Evolutionary conservation across 768 basidiomycete genomes (phyloP).

Genomic region (Cystofilobasidium capitatum): DNA sequence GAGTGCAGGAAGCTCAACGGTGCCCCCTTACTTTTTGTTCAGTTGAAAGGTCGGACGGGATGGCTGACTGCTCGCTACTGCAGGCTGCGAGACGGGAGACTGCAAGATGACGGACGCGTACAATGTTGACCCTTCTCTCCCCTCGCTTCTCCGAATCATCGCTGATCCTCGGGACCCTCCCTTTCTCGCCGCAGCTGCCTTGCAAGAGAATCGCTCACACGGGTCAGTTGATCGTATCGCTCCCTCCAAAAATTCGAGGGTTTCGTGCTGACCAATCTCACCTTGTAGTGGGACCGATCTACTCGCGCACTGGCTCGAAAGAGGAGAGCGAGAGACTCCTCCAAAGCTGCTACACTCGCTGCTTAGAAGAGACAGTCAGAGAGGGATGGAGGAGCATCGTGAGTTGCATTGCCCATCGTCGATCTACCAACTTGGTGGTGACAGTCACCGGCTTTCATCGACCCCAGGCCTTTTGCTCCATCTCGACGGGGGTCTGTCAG

Average conservation of each 20-base stretch:
- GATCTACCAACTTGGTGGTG: no score
- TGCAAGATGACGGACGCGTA: conserved; percentile 40
- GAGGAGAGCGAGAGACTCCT: conserved; percentile 31
- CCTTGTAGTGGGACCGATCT: conserved; percentile 41
- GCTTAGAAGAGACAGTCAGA: conserved; percentile 31
- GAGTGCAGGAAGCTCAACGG: conserved; percentile 38
- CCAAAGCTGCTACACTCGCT: conserved; percentile 36
- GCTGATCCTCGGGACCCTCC: neutral
- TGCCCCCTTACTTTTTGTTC: no score
- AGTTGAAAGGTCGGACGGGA: no score
- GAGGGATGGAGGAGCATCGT: conserved; percentile 30
- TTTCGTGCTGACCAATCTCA: no score
- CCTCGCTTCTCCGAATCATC: neutral
- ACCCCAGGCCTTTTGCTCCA: conserved; percentile 17
- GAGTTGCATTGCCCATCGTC: no score
- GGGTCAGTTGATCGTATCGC: no score
- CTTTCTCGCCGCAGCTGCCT: conserved; percentile 34
- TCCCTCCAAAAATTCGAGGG: no score
- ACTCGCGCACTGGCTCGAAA: conserved; percentile 28
- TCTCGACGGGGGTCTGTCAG: conserved; percentile 35
- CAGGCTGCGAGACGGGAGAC: conserved; percentile 41
- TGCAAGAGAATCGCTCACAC: conserved; percentile 39
- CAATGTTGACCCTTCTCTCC: conserved; percentile 21
- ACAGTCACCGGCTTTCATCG: neutral
- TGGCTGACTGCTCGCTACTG: no score